Evolutionary conservation across 805 yeast species (phyloP).

Genomic region (Spathaspora girioi): DNA sequence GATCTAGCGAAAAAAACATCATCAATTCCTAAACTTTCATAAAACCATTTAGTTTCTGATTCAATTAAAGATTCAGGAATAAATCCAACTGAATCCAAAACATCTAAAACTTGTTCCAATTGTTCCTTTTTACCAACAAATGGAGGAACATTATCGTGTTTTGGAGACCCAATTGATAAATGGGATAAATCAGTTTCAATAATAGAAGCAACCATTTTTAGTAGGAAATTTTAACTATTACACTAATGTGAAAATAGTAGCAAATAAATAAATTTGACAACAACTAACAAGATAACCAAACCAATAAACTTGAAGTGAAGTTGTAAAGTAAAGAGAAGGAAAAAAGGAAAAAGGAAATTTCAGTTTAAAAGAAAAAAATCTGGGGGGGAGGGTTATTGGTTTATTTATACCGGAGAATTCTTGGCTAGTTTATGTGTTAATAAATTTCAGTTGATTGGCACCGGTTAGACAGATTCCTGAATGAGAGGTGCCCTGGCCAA

Average conservation of each 20-base stretch:
- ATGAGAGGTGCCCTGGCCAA: no score
- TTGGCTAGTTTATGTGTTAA: no score
- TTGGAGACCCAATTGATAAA: constrained; percentile 27
- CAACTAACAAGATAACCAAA: neutral
- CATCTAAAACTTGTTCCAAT: constrained; percentile 75
- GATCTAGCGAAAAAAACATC: constrained; percentile 90
- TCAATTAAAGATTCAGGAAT: constrained; percentile 87
- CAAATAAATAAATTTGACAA: neutral
- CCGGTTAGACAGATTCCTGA: no score
- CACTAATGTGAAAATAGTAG: no score
- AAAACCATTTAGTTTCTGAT: constrained; percentile 85
- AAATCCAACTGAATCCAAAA: constrained; percentile 77
- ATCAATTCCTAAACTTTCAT: constrained; percentile 82
- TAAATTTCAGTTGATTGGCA: no score
- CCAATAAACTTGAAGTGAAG: neutral
- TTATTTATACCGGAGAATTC: neutral
- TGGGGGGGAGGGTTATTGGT: neutral
- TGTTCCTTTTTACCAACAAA: constrained; percentile 82
- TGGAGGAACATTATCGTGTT: constrained; percentile 66
- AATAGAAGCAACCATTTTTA: constrained; percentile 12
- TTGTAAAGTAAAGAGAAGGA: neutral
- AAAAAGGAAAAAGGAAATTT: neutral
- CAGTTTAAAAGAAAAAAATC: neutral
- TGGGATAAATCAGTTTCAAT: constrained; percentile 11
- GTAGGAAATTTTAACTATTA: neutral